A percentile compares a stretch with the other conserved stretches of the same genome.
phyloP scores from a whole-genome alignment of 2,329 filamentous ascomycete genomes.

The Albifimbria verrucaria region DNA sequence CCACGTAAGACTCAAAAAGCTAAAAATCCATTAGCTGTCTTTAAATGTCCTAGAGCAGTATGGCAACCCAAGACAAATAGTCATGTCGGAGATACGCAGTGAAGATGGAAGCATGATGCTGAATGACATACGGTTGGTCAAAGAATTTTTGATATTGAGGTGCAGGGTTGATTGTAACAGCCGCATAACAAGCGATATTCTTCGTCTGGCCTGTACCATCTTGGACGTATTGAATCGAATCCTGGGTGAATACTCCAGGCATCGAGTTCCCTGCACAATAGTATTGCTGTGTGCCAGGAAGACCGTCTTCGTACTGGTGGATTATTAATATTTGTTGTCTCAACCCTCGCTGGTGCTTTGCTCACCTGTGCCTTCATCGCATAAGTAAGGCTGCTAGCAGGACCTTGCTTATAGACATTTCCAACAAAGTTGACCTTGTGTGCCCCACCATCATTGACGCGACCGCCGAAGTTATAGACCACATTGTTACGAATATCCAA shows the following conservation, averaged over 20 bases:
- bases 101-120: too few species aligned
- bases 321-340: background rate
- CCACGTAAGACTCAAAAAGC: slow-evolving; percentile 27
- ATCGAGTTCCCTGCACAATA: slow-evolving; percentile 30
- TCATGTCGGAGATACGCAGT: too few species aligned
- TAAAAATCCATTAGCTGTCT: too few species aligned
- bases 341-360: too few species aligned
- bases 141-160: slow-evolving; percentile 28
- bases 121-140: slow-evolving; percentile 8
- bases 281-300: slow-evolving; percentile 28
- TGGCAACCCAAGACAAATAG: too few species aligned
- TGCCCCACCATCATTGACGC: slow-evolving; percentile 29
- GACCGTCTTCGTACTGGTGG: slow-evolving; percentile 23
- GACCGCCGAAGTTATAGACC: slow-evolving; percentile 30
- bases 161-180: slow-evolving; percentile 21
- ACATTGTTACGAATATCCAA: slow-evolving; percentile 32
- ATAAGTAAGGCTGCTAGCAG: slow-evolving; percentile 23
- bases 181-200: slow-evolving; percentile 27
- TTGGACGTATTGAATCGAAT: slow-evolving; percentile 21
- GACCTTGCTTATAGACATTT: slow-evolving; percentile 30
- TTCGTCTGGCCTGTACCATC: slow-evolving; percentile 16
- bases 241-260: slow-evolving; percentile 22
- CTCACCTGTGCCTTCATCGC: slow-evolving; percentile 10
- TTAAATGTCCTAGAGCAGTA: background rate
- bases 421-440: slow-evolving; percentile 29